Evolutionary conservation across 1,139 yeast genomes (phyloP), one percentile per base, ranked within the genome.

Genomic region (Nakaseomyces uthaithaninus): DNA sequence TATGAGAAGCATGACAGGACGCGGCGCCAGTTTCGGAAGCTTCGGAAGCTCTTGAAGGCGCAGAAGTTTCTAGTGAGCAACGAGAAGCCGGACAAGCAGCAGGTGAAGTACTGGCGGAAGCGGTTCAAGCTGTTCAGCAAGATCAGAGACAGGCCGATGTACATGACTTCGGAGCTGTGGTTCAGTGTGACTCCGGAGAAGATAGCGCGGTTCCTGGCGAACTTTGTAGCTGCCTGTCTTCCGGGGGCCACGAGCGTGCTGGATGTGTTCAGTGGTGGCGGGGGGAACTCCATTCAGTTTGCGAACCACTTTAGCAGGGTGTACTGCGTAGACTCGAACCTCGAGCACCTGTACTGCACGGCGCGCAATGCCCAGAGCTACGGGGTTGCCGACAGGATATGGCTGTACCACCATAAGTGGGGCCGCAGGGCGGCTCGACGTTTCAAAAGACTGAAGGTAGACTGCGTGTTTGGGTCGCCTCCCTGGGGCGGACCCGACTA

Each of bases 401-500:
- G 75, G 51, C 66, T 60, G 45, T 55, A 54, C 40, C 61, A 51
- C 14, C 81, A 77, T 0, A 36, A 27, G 11, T 36, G 38, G 38
- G 30, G 30, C 18, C 23, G 17, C 15, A 17, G 18, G 18, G 26
- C 25, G 1, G 55, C 15, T 50, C 51, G 11, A 51, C 53, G 22
- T 40, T 48, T 59, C 23, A 40, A 49, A 36, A 37, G 55, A 34
- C 42, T 65, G 43, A 60, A 65, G 3, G 69, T 79, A 33, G 93
- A 83, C 52, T 71, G 84, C 35, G 69, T 82, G 5, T 89, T 86
- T 62, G 72, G 80, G 18, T 85, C 95, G 4, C 97, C 97, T 0
- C 97, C 97, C 0, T 91, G 98, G 98, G 97, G 97, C 12, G 98
- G 98, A 0, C 86, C 93, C 0, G 59, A 64, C 3, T 91, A 89